Percentiles rank a stretch among this genome's conserved stretches.
Conservation (phyloP, 176 grass and related monocot genomes). For the Musa schizocarpa region DNA sequence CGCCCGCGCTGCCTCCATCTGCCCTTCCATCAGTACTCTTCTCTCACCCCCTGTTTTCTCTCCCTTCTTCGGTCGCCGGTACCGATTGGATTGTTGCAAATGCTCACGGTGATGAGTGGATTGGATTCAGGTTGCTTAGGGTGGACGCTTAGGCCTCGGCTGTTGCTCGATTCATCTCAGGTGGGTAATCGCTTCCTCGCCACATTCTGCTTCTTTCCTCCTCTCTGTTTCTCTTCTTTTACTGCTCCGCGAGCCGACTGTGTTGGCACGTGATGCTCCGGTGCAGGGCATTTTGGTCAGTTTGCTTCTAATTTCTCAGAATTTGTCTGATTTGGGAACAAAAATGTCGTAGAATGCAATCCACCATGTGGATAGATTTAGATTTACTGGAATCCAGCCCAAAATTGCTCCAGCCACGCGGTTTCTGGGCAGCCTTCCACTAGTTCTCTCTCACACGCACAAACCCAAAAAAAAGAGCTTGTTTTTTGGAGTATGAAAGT, state of each 20-base stretch:
- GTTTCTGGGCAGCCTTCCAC: not conserved
- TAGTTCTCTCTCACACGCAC: too few species aligned
- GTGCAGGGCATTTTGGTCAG: not conserved
- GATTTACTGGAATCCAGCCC: not conserved
- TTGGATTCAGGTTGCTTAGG: constrained; percentile 48
- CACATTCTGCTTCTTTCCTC: not conserved
- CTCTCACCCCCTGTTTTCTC: not conserved
- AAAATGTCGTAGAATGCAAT: not conserved
- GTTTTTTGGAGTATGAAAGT: not conserved
- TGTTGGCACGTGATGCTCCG: not conserved
- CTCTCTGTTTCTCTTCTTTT: not conserved
- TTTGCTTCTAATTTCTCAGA: not conserved
- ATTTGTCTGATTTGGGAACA: not conserved
- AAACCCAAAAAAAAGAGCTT: not conserved
- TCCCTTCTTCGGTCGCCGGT: not conserved
- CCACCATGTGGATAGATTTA: not conserved
- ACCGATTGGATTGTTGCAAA: not conserved
- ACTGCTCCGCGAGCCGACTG: not conserved
- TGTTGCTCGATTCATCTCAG: constrained; percentile 52
- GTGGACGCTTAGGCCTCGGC: constrained; percentile 52
- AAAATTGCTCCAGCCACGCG: not conserved
- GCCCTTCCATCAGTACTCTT: constrained; percentile 38
- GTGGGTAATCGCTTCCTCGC: constrained; percentile 28
- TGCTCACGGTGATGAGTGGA: not conserved
- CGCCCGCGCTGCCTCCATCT: constrained; percentile 57